Evolutionary conservation across 1,284 basidiomycete genomes (phyloP).

Genomic region (Puccinia triticina): DNA sequence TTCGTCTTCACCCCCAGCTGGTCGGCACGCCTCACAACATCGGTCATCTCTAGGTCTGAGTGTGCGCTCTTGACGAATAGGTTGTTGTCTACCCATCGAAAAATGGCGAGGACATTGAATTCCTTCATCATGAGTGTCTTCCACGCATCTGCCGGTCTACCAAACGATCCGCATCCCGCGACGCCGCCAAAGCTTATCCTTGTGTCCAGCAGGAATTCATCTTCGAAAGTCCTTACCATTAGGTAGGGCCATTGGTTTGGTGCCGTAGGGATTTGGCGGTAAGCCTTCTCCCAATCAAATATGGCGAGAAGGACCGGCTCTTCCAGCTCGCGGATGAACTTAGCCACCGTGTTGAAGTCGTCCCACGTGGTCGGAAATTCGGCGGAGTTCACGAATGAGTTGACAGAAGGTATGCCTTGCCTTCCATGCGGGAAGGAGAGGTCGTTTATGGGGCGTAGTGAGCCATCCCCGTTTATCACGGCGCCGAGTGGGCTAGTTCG

Average conservation of each 20-base stretch:
- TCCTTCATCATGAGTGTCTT: background rate
- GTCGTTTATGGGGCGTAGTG: background rate
- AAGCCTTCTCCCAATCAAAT: no score
- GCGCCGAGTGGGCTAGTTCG: background rate
- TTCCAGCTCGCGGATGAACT: background rate
- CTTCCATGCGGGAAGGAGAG: background rate
- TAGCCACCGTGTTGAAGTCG: background rate
- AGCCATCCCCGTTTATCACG: background rate
- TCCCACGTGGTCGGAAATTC: conserved; percentile 11
- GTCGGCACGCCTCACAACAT: no score
- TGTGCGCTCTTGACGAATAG: no score
- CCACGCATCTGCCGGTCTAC: conserved; percentile 17
- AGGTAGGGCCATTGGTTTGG: no score
- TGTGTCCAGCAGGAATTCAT: no score
- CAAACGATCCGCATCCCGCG: background rate
- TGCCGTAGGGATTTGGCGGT: no score
- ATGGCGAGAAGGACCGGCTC: background rate
- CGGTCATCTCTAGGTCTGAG: no score
- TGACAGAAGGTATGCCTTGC: background rate
- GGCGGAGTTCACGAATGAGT: background rate
- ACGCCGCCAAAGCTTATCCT: background rate
- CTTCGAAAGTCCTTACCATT: no score
- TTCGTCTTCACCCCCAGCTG: no score
- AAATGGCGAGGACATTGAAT: background rate
- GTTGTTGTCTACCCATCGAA: conserved; percentile 27